Evolutionary conservation across 768 basidiomycete genomes (phyloP), one percentile per base, ranked within the genome.

Genomic region (Cytidiella melzeri): DNA sequence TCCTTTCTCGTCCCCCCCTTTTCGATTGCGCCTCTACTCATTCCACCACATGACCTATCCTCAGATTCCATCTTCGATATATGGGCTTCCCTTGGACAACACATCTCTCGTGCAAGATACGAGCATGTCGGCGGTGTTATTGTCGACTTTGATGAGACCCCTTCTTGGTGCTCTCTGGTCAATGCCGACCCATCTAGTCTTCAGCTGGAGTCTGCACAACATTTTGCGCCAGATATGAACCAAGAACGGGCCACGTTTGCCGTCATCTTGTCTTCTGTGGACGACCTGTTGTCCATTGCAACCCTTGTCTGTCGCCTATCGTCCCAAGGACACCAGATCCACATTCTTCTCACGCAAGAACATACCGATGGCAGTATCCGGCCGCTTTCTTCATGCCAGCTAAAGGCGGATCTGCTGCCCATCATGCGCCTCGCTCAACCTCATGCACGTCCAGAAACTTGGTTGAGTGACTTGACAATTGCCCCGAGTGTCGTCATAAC

Each of bases 1-100:
- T 60, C 67, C 3, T 80, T 76, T 61, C 66, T 87, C 2, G 58
- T 78, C 2, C 86, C 86, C 13, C 85, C 85, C 2, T 80, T 87
- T 52, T 66, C 82, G 5, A 54, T 77, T 25, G 75, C 75, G 9
- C 51, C 64, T 1, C 45, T 60, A 18, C 58, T 55, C 26, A 53
- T 61, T 41, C 64, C 57, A 64, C 64, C 65, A 12, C 62, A 26
- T 36, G 45, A 20, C 36, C 62, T 41, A 54, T 62, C 34, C 15
- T 26, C 40, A 21, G 48, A 48, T 3, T 12, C 45, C n/a, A 47
- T 41, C n/a, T 43, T 48, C 10, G 55, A 58, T 25, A 50, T 57
- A 10, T 70, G 68, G 69, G 26, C 49, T 12, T 37, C 52, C 1
- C 57, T 70, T 20, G 69, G 67, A 15, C 36, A 46, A 24, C 58